Evolutionary conservation across 176 grass and related monocot genomes (phyloP), one percentile per base, ranked within the genome.

Genomic region (Juncus effusus): DNA sequence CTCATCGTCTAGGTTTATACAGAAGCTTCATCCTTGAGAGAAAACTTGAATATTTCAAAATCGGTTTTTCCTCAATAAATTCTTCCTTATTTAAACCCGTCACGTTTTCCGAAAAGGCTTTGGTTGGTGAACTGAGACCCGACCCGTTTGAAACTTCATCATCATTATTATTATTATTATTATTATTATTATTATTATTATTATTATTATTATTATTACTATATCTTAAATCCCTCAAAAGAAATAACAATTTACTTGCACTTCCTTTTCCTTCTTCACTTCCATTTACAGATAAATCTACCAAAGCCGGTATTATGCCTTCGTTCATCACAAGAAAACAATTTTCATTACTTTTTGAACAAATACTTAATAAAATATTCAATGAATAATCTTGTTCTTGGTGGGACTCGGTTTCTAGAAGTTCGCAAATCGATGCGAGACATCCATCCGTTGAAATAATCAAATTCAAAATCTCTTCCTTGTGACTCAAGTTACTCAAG

Each of bases 261-360:
- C 65, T 83, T 40, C 10, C 75, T 67, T 85, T 90, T 1, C 76
- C 83, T 61, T 90, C 79, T 60, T 75, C 75, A 51, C 62, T 83
- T 54, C 95, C 95, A 62, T 99, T 99, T 51, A 99, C 80, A 0
- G 85, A 87, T 61, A 90, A 69, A 36, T 93, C 78, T 38, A 99
- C 89, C 16, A 99, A 80, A 61, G 95, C 80, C 15, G 95, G 95
- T 69, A 99, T 94, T 16, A 99, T 83, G 19, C 89, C 95, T 75
- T 99, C 89, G 66, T 90, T 88, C 82, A 93, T 79, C 12, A 89
- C 80, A 65, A 90, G 80, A 44, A 77, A 75, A 62, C 89, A 90
- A 74, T 99, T 82, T 35, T 90, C 83, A 7, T 15, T 9, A 47
- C 73, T 90, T 41, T 12, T 42, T 2, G 83, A 89, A 71, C 86